Conservation (phyloP, 2,329 filamentous ascomycete species). For the Sporothrix schenckii region DNA sequence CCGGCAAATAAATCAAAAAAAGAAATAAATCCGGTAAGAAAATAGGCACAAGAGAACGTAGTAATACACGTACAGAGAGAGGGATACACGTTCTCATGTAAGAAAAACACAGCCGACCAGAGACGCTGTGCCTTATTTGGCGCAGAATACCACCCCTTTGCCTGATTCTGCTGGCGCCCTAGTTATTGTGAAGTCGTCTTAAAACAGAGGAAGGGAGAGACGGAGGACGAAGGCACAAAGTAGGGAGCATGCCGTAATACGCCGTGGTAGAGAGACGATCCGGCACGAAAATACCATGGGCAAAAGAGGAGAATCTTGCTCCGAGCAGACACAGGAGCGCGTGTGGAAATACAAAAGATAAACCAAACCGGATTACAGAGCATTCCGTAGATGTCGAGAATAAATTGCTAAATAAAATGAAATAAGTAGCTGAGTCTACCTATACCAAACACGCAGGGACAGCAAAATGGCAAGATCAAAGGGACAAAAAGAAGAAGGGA, state of each 20-base stretch:
- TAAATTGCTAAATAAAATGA: not conserved
- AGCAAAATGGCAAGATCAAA: slow-evolving; percentile 11
- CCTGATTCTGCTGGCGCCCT: slow-evolving; percentile 14
- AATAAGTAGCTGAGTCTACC: not conserved
- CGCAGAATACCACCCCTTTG: slow-evolving; percentile 10
- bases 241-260: not conserved
- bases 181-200: slow-evolving; percentile 19
- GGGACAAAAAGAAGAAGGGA: not conserved
- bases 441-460: not conserved
- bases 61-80: not conserved
- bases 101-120: not conserved
- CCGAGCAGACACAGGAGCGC: not conserved
- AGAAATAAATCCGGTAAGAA: not conserved
- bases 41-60: not conserved
- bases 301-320: not conserved
- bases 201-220: not conserved
- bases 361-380: not conserved
- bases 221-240: not conserved
- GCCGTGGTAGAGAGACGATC: not conserved
- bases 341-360: slow-evolving; percentile 16
- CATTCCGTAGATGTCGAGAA: not conserved
- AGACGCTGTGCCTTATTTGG: slow-evolving; percentile 7
- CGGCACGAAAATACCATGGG: not conserved
- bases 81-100: not conserved
- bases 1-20: slow-evolving; percentile 3